These are phyloP conservation scores for Cucurbita moschata DNA, from an alignment of 306 rosid genomes.

Conservation along the genomic window DNA sequence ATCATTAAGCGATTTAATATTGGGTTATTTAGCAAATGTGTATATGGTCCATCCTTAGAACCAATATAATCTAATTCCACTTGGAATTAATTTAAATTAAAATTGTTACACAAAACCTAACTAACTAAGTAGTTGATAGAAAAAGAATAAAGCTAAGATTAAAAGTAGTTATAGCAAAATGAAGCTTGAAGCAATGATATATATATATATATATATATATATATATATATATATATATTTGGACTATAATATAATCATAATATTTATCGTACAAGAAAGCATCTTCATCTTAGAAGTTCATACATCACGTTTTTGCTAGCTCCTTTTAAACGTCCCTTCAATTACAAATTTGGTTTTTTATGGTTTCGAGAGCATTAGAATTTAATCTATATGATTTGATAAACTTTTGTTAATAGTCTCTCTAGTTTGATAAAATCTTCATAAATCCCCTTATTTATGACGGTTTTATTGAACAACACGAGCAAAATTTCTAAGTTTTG, in stretches of 20 bases:
- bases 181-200: slow-evolving; percentile 6
- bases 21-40: not conserved
- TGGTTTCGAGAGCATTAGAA: too few species aligned
- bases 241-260: not conserved
- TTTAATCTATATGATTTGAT: too few species aligned
- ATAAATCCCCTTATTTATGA: too few species aligned
- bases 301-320: not conserved
- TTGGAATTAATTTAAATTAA: not conserved
- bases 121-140: not conserved
- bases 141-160: not conserved
- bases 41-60: not conserved
- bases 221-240: too few species aligned
- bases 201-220: not conserved
- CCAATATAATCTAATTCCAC: not conserved
- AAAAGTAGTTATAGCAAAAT: not conserved
- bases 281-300: not conserved
- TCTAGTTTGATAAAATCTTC: too few species aligned
- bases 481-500: too few species aligned
- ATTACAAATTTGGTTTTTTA: not conserved
- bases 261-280: not conserved
- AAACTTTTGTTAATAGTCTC: too few species aligned
- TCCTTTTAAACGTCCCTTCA: not conserved
- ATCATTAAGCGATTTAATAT: not conserved
- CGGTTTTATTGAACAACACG: too few species aligned
- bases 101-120: not conserved